Evolutionary conservation across 2,329 filamentous ascomycete genomes (phyloP), one percentile per base, ranked within the genome.

Genomic region (Stagonosporopsis cucurbitacearum): DNA sequence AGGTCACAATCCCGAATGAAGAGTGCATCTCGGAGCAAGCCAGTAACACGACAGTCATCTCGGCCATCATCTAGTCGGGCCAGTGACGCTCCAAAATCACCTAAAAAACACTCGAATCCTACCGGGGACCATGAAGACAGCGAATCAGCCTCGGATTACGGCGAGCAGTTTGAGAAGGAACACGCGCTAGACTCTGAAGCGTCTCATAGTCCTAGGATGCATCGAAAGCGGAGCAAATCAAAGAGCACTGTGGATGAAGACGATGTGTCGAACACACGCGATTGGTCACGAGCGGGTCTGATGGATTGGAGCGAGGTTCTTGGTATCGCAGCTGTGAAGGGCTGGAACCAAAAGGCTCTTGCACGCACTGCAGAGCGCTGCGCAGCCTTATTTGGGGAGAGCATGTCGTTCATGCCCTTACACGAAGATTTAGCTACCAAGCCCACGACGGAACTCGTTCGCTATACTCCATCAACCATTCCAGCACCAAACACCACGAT

Each of bases 261-360:
- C 2, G 53, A 56, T 20, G 28, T 40, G 17, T 63, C 60, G 13
- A 63, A 26, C 22, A 54, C 37, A 12, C 57, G 57, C 22, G 60
- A 66, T 39, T 42, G 56, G 40, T 49, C 48, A 22, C 58, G 65
- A 35, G 54, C 53, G 30, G 62, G 67, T 13, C 58, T 73, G 6
- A 63, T 74, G 20, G 90, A 96, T 76, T 98, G 94, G 94, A 89
- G 87, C 63, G 91, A 96, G 63, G 84, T 97, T 1, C 77, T 97
- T 25, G 90, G 90, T 0, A 82, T 92, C 0, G 94, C 94, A 2
- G 84, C 90, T 0, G 77, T 96, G 45, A 84, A 84, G 2, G 91
- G 90, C 0, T 93, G 92, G 75, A 59, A 72, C 20, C 79, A 89
- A 1, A 74, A 78, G 1, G 88, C 87, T 0, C 76, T 97, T 12